Evolutionary conservation across 2,329 filamentous ascomycete genomes (phyloP), one percentile per base, ranked within the genome.

Genomic region (Cercospora sojina): DNA sequence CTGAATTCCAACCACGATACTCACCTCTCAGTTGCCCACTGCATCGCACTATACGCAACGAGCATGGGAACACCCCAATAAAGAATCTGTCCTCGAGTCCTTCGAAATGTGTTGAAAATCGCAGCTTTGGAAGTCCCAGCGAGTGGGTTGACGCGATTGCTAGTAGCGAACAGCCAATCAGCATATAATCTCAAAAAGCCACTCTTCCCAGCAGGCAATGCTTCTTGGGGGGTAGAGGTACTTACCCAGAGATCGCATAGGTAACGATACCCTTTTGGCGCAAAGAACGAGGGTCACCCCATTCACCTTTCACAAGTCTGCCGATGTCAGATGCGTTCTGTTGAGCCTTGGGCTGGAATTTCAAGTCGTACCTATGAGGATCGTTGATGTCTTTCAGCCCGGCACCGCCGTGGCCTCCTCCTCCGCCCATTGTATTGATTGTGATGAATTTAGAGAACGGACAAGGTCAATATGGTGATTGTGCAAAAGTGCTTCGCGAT

Each of bases 71-170:
- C 91, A 29, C 89, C 86, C 81, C 93, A 88, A 86, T 93, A 99
- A 74, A 97, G 88, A 74, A 96, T 88, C 85, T 98, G 95, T 74
- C 85, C 81, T 79, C 88, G 89, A 82, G 90, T 91, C 77, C 95
- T 88, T 80, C 95, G 90, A 86, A 90, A 96, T 74, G 88, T 90
- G 87, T 99, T 99, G 89, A 97, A 98, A 84, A 98, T 82, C 76
- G 93, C 94, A 72, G 90, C 90, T 80, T 94, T 83, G 70, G 85
- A 80, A 67, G 89, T 83, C 75, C 91, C 92, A 70, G 92, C 92
- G 72, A 96, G 85, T 69, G 93, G 91, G 76, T 91, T 89, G 84
- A 96, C 93, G 79, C 91, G 90, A 87, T 99, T 98, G 73, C 90
- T 41, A 6, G 3, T 41, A 3, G 12, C 12, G 6, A 13, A 41